These are phyloP conservation scores for Termitomyces sp. DNA, from an alignment of 768 basidiomycete genomes.

Conservation along the genomic window DNA sequence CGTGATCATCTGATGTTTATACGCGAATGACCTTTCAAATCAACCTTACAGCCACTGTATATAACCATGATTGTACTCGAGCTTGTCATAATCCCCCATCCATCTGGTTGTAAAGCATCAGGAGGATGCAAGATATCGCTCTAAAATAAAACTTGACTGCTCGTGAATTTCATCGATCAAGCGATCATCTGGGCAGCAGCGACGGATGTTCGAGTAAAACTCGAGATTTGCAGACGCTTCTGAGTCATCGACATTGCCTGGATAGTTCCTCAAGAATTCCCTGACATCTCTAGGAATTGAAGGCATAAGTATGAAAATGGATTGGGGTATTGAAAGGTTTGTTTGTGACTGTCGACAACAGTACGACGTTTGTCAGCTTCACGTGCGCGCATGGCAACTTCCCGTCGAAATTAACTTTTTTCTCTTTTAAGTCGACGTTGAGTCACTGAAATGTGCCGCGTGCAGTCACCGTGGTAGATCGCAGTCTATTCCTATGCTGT, in stretches of 20 bases:
- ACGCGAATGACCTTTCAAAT: background rate
- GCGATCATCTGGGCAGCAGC: conserved; percentile 57
- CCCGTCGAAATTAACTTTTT: too few species aligned
- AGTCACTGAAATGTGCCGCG: too few species aligned
- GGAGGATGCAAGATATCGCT: background rate
- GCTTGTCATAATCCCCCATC: conserved; percentile 51
- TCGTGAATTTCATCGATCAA: conserved; percentile 60
- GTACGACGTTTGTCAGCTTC: too few species aligned
- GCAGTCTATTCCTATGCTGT: too few species aligned
- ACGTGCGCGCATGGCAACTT: too few species aligned
- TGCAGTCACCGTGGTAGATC: too few species aligned
- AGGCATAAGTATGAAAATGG: conserved; percentile 27
- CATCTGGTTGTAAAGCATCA: conserved; percentile 39
- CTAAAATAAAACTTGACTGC: conserved; percentile 30
- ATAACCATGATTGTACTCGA: conserved; percentile 68
- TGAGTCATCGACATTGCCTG: conserved; percentile 33
- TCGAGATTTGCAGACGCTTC: conserved; percentile 40
- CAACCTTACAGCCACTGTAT: conserved; percentile 73
- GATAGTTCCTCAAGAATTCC: conserved; percentile 54
- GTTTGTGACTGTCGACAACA: too few species aligned
- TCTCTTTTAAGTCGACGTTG: too few species aligned
- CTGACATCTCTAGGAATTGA: conserved; percentile 50
- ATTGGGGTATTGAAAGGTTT: too few species aligned
- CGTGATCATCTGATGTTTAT: background rate
- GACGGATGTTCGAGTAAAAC: conserved; percentile 55